These are phyloP conservation scores for Barnettozyma sp. DNA, from an alignment of 805 yeast genomes.

Conservation along the genomic window DNA sequence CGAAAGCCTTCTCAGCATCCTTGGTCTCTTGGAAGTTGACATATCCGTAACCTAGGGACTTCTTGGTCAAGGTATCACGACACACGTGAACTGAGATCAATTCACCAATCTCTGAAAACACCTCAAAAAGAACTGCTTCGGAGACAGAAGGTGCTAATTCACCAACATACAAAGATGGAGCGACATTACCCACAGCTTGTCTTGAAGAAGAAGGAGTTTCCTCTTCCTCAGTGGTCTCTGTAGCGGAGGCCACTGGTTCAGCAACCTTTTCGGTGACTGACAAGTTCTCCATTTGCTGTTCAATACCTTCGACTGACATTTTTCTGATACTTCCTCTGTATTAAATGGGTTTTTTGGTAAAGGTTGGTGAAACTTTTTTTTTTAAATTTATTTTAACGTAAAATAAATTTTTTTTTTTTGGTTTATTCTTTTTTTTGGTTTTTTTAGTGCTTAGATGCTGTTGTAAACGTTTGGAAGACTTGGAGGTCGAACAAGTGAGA, in stretches of 20 bases:
- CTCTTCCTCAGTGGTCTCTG: conserved; percentile 44
- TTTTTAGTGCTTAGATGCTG: conserved; percentile 5
- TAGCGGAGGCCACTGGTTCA: conserved; percentile 26
- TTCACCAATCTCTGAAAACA: conserved; percentile 90
- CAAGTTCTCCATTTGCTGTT: conserved; percentile 43
- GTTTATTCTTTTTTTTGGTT: neutral
- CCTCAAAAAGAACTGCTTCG: conserved; percentile 91
- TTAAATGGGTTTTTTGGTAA: conserved; percentile 14
- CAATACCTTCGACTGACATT: conserved; percentile 36
- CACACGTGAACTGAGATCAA: conserved; percentile 97
- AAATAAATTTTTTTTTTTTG: too few species aligned
- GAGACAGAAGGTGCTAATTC: conserved; percentile 89
- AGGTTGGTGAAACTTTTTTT: conserved; percentile 20
- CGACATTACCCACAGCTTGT: conserved; percentile 43
- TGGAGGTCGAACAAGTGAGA: neutral
- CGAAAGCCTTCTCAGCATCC: conserved; percentile 92
- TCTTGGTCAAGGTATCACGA: conserved; percentile 96
- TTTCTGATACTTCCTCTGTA: too few species aligned
- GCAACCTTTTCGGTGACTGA: conserved; percentile 29
- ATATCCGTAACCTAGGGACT: conserved; percentile 96
- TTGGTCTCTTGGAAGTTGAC: conserved; percentile 86
- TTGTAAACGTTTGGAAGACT: conserved; percentile 1
- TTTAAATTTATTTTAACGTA: neutral
- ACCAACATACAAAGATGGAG: conserved; percentile 94
- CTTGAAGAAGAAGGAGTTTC: conserved; percentile 37